Evolutionary conservation across 306 rosid genomes (phyloP).

Genomic region (Cicer chorassanicum): DNA sequence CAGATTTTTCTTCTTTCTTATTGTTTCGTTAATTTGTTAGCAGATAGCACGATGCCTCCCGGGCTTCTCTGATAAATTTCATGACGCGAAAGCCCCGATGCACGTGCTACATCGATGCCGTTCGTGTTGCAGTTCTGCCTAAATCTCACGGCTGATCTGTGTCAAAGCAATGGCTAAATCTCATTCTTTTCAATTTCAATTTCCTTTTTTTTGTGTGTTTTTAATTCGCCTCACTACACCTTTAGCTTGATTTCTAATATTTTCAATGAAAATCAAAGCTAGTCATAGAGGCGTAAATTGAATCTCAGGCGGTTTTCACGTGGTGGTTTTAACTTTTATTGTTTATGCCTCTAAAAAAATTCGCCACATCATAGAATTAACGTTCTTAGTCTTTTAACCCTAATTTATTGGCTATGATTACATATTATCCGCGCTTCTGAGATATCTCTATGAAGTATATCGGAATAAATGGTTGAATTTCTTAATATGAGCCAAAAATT

Average conservation of each 20-base stretch:
- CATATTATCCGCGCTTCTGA: constrained; percentile 73
- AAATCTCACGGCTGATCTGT: constrained; percentile 41
- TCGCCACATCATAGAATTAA: constrained; percentile 42
- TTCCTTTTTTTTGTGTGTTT: not conserved
- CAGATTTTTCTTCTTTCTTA: not conserved
- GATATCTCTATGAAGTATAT: constrained; percentile 62
- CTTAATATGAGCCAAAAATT: constrained; percentile 74
- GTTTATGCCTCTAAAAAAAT: constrained; percentile 81
- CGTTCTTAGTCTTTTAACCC: too few species aligned
- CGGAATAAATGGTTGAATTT: constrained; percentile 71
- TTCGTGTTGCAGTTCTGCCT: constrained; percentile 53
- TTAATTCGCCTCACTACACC: constrained; percentile 80
- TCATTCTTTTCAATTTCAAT: not conserved
- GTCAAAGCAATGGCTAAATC: constrained; percentile 48
- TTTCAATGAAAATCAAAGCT: constrained; percentile 52
- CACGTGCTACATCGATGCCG: constrained; percentile 45
- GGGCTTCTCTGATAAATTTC: constrained; percentile 41
- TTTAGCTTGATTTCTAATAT: constrained; percentile 68
- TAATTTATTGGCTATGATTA: constrained; percentile 54
- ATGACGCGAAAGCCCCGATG: constrained; percentile 48
- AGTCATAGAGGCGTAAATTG: constrained; percentile 71
- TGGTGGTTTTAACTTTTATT: constrained; percentile 65
- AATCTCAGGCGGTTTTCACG: constrained; percentile 62
- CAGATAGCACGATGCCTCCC: constrained; percentile 54
- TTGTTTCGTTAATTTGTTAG: not conserved